Evolutionary conservation across 2,329 filamentous ascomycete species (phyloP), one percentile per base, ranked within the genome.

Genomic region (Onygena corvina): DNA sequence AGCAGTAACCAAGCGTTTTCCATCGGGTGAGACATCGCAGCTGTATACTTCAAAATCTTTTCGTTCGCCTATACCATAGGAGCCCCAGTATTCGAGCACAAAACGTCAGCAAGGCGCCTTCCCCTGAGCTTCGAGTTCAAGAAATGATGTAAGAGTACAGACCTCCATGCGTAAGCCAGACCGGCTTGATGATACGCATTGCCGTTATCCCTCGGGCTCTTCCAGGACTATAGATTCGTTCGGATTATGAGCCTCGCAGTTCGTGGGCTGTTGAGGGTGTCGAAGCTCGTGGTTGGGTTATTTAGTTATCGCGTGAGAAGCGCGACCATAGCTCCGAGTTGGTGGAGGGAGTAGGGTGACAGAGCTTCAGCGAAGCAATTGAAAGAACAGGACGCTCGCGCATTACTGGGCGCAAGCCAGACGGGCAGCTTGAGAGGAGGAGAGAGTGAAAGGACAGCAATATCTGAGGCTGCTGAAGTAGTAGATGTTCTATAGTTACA

Each of bases 21-120:
- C 92, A 70, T 98, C 92, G 11, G 92, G 86, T 23, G 92, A 98
- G 56, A 98, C 81, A 74, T 96, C 86, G 67, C 90, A 96, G 71
- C 87, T 94, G 72, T 96, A 98, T 57, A 96, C 90, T 70, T 98
- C 92, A 64, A 93, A 94, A 65, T 96, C 89, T 65, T 95, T 96
- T 66, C 94, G 86, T 72, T 98, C 92, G 65, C 90, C 84, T 86
- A 60, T 52, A 55, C 57, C 54, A 25, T 50, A 50, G 53, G 11
- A 44, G 8, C 38, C 16, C 38, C 20, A 11, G 12, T 18, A 23
- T 18, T 21, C 20, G 27, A 30, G 35, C 14, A 46, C 9, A 44
- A 47, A 12, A 21, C 18, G 33, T 30, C 20, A 46, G 23, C 7
- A 46, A 23, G 16, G 34, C 14, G 11, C 14, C 38, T 12, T 25